Conservation (phyloP, 192 early-diverging fungal genomes). For the Backusella tuberculispora region DNA sequence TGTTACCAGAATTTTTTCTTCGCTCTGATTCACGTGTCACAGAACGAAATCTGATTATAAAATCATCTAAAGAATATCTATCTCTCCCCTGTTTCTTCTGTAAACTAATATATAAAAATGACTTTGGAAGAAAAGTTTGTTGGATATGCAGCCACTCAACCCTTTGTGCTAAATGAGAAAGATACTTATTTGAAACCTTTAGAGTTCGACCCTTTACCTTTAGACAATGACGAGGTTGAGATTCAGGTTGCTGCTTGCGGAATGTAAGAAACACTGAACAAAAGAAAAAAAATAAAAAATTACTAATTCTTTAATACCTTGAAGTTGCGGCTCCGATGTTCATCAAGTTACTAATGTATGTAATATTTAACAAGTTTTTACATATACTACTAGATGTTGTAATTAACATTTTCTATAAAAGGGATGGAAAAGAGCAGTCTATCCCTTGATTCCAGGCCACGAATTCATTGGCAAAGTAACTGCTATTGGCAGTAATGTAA, state of each 20-base stretch:
- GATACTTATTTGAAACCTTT: slow-evolving; percentile 24
- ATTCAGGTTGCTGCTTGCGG: slow-evolving; percentile 51
- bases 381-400: slow-evolving; percentile 46
- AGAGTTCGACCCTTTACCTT: slow-evolving; percentile 40
- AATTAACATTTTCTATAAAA: slow-evolving; percentile 31
- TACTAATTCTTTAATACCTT: slow-evolving; percentile 56
- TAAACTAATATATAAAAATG: slow-evolving; percentile 11
- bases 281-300: background rate
- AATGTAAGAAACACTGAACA: slow-evolving; percentile 38
- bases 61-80: background rate
- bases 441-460: slow-evolving; percentile 56
- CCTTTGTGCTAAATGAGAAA: slow-evolving; percentile 19
- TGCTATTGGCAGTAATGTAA: slow-evolving; percentile 41
- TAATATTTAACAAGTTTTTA: slow-evolving; percentile 22
- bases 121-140: slow-evolving; percentile 22
- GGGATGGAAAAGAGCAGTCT: slow-evolving; percentile 39
- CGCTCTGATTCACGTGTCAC: background rate
- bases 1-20: background rate
- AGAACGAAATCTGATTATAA: slow-evolving; percentile 2
- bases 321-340: slow-evolving; percentile 77
- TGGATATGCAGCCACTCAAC: slow-evolving; percentile 31
- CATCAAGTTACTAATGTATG: slow-evolving; percentile 71
- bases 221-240: slow-evolving; percentile 53
- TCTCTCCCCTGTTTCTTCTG: background rate
- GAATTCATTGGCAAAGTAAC: slow-evolving; percentile 57